A percentile compares a stretch with the other conserved stretches of the same genome.
Evolutionary conservation across 768 basidiomycete genomes (phyloP).

Genomic region (Calocera viscosa): DNA sequence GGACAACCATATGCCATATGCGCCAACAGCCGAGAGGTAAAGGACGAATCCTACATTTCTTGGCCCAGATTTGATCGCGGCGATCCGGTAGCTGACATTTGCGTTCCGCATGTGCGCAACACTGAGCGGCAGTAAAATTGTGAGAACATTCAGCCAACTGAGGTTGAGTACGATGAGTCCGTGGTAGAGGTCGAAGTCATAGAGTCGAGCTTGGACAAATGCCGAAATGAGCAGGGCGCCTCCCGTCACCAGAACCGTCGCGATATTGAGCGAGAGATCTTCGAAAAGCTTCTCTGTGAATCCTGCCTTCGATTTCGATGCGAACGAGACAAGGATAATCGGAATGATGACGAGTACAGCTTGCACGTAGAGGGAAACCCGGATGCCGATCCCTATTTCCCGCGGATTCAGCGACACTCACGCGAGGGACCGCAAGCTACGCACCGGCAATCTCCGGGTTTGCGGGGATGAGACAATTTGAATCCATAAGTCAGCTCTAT

Average conservation of each 20-base stretch:
- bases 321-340: neutral
- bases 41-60: neutral
- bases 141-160: neutral
- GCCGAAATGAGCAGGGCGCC: neutral
- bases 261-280: neutral
- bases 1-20: neutral
- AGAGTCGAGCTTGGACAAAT: neutral
- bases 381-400: no score
- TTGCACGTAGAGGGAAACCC: neutral
- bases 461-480: neutral
- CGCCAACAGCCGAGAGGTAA: neutral
- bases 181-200: neutral
- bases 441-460: neutral
- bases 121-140: neutral
- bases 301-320: neutral
- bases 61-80: neutral
- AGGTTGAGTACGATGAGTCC: neutral
- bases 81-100: neutral
- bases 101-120: neutral
- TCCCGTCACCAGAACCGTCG: neutral
- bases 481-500: neutral
- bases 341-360: neutral
- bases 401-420: no score
- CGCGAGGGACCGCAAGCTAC: neutral
- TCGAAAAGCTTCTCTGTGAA: neutral